phyloP scores from a whole-genome alignment of 805 yeast genomes.

The Schizosaccharomyces japonicus region DNA sequence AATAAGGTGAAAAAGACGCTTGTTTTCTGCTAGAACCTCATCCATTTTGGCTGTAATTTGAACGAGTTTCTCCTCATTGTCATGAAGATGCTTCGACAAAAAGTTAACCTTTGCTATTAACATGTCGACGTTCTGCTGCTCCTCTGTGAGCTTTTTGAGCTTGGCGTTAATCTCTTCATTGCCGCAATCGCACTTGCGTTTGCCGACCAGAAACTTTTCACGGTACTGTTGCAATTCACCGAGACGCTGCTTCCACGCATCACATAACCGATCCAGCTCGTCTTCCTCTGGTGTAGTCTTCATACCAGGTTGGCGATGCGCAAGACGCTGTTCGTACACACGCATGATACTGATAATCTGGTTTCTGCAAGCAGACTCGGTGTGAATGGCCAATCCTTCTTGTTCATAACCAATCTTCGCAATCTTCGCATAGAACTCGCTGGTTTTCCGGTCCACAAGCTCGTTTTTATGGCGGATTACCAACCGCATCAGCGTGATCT shows the following conservation, averaged over 20 bases:
- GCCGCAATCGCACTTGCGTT: slow-evolving; percentile 1
- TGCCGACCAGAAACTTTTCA: slow-evolving; percentile 2
- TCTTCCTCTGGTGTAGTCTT: slow-evolving; percentile 1
- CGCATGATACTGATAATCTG: background rate
- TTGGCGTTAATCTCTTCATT: background rate
- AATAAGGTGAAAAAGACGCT: background rate
- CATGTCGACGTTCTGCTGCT: slow-evolving; percentile 2
- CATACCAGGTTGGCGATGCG: slow-evolving; percentile 3
- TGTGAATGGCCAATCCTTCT: slow-evolving; percentile 1
- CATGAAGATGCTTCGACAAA: slow-evolving; percentile 1
- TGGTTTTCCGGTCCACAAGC: background rate
- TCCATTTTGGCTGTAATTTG: background rate
- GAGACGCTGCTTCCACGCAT: background rate
- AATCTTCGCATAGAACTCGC: slow-evolving; percentile 1
- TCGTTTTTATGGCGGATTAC: background rate
- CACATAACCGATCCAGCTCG: background rate
- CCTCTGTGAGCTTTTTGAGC: background rate
- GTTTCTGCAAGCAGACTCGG: slow-evolving; percentile 1
- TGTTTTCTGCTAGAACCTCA: background rate
- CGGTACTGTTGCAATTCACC: slow-evolving; percentile 1
- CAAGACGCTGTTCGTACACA: slow-evolving; percentile 2
- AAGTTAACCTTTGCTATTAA: slow-evolving; percentile 1
- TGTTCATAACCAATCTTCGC: slow-evolving; percentile 1
- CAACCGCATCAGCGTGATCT: slow-evolving; percentile 1
- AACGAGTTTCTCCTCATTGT: background rate